phyloP scores from a whole-genome alignment of 768 basidiomycete species.

The Podaxis sp. region DNA sequence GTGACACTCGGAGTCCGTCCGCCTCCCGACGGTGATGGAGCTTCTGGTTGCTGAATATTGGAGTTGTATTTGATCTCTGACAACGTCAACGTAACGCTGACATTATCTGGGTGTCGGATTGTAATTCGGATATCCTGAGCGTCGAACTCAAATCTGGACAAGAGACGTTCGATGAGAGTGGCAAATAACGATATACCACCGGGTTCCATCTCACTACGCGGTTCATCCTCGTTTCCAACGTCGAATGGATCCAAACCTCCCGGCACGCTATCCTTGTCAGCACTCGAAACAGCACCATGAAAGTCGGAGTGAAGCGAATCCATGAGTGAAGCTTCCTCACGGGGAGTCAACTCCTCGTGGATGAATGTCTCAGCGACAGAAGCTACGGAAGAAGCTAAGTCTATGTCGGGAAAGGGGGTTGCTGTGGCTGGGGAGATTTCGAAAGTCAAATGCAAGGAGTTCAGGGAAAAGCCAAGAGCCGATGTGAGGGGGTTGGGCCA shows the following conservation, averaged over 20 bases:
- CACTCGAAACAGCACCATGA: constrained; percentile 19
- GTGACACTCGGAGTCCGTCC: constrained; percentile 27
- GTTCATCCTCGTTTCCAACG: constrained; percentile 36
- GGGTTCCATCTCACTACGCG: constrained; percentile 53
- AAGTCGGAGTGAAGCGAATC: constrained; percentile 60
- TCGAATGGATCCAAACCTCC: constrained; percentile 65
- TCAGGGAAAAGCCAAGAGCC: constrained; percentile 66
- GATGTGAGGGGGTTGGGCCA: constrained; percentile 84
- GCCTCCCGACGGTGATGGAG: constrained; percentile 1
- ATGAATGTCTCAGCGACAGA: constrained; percentile 87
- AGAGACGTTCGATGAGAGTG: constrained; percentile 72
- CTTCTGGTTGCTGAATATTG: constrained; percentile 25
- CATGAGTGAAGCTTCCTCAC: constrained; percentile 70
- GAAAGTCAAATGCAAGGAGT: constrained; percentile 70
- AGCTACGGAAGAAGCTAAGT: constrained; percentile 76
- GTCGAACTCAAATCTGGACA: constrained; percentile 78
- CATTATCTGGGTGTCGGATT: constrained; percentile 61
- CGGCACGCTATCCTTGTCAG: constrained; percentile 52
- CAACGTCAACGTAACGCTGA: constrained; percentile 60
- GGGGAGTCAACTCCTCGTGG: constrained; percentile 72
- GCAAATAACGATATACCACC: constrained; percentile 81
- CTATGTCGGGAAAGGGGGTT: constrained; percentile 26
- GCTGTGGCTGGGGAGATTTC: constrained; percentile 34
- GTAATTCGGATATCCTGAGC: constrained; percentile 68
- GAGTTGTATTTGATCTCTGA: constrained; percentile 61